Percentiles rank a stretch among this genome's conserved stretches.
These are phyloP conservation scores for Neurospora sp. DNA, from an alignment of 495 filamentous ascomycete species.

Conservation along the genomic window DNA sequence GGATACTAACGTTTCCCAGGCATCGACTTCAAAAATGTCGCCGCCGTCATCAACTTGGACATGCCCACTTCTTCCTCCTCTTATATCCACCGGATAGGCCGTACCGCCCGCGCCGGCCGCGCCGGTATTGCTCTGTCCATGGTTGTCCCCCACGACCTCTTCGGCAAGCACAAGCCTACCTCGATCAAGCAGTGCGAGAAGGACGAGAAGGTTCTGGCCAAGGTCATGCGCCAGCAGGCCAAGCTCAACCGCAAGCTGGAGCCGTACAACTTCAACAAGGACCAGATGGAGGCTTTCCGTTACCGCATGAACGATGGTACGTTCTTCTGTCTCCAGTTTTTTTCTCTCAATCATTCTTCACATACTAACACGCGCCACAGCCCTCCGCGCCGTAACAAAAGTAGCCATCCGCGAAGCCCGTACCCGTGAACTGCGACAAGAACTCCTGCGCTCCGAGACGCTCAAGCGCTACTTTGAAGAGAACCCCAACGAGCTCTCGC, in stretches of 20 bases:
- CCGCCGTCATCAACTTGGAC: constrained; percentile 95
- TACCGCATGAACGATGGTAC: constrained; percentile 86
- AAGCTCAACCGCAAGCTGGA: constrained; percentile 69
- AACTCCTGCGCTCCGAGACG: constrained; percentile 86
- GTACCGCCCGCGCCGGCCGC: constrained; percentile 83
- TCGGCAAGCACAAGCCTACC: constrained; percentile 84
- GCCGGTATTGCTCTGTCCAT: constrained; percentile 94
- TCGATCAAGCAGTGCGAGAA: constrained; percentile 57
- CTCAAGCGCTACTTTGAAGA: constrained; percentile 94
- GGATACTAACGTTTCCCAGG: constrained; percentile 6
- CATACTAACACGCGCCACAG: not conserved
- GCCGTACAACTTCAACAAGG: constrained; percentile 90
- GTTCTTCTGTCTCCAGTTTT: not conserved
- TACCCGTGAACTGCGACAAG: constrained; percentile 74
- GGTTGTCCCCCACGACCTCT: constrained; percentile 68
- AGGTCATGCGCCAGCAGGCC: constrained; percentile 60
- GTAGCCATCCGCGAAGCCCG: constrained; percentile 84
- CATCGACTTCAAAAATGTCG: constrained; percentile 93
- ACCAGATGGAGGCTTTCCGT: constrained; percentile 80
- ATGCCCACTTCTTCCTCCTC: constrained; percentile 80
- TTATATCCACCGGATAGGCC: constrained; percentile 88
- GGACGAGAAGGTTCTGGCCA: constrained; percentile 73
- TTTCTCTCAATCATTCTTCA: not conserved
- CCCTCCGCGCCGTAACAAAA: constrained; percentile 64
- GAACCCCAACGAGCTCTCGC: constrained; percentile 78